These are phyloP conservation scores for Uncinocarpus reesii DNA, from an alignment of 2,329 filamentous ascomycete species.

Conservation along the genomic window DNA sequence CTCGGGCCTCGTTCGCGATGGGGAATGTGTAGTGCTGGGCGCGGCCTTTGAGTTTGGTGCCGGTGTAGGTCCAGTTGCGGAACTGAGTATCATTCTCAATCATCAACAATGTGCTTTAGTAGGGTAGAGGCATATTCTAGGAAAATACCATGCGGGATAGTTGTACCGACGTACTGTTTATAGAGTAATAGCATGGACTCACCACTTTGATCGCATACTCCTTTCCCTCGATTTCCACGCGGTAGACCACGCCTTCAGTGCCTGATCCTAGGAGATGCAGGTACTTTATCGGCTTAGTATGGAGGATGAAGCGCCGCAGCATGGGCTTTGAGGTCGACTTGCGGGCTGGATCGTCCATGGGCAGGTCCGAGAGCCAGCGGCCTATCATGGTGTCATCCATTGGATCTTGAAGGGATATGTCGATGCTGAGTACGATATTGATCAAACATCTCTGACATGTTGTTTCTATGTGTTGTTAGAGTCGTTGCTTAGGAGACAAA, in stretches of 20 bases:
- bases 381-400: constrained; percentile 14
- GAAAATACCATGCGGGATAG: neutral
- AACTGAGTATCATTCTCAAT: neutral
- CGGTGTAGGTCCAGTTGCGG: neutral
- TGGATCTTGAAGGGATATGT: neutral
- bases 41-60: neutral
- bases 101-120: neutral
- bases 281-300: constrained; percentile 11
- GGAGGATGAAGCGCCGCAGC: constrained; percentile 15
- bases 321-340: constrained; percentile 9
- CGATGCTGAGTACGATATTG: neutral
- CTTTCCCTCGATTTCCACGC: constrained; percentile 6
- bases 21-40: constrained; percentile 7
- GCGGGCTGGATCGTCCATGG: constrained; percentile 14
- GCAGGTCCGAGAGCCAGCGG: constrained; percentile 9
- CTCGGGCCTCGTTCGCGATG: constrained; percentile 12
- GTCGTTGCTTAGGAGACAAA: neutral
- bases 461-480: neutral
- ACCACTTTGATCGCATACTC: constrained; percentile 15
- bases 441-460: neutral
- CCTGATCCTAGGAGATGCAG: constrained; percentile 5
- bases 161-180: no score
- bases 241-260: constrained; percentile 11
- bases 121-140: neutral
- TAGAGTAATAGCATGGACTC: constrained; percentile 3